Percentiles rank a stretch among this genome's conserved stretches.
Conservation (phyloP, 2,329 filamentous ascomycete species). For the Alternaria gansuensis region DNA sequence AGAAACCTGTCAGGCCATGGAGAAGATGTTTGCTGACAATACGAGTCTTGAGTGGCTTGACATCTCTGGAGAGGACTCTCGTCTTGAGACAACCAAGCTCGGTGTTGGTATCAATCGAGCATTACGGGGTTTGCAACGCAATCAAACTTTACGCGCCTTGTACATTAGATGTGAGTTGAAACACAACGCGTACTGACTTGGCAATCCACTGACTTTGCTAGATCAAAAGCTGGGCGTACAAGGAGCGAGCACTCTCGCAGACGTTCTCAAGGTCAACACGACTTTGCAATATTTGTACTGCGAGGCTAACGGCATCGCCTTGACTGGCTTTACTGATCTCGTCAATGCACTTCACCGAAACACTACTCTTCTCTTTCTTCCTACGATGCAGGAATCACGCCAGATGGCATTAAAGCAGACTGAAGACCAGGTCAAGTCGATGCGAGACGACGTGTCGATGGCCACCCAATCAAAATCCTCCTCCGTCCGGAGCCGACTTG, state of each 20-base stretch:
- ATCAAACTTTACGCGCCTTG: conserved; percentile 68
- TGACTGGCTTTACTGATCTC: conserved; percentile 74
- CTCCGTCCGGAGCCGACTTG: conserved; percentile 49
- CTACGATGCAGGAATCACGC: conserved; percentile 69
- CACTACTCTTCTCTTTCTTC: conserved; percentile 68
- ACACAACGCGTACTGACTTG: no score
- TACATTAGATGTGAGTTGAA: conserved; percentile 63
- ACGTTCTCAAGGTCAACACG: conserved; percentile 71
- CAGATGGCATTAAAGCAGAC: conserved; percentile 68
- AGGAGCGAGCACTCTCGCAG: conserved; percentile 73
- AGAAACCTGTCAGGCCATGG: conserved; percentile 71
- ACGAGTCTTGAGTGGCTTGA: conserved; percentile 71
- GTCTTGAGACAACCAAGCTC: conserved; percentile 74
- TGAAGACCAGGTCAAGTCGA: conserved; percentile 64
- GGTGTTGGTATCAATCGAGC: conserved; percentile 74
- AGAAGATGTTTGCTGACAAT: conserved; percentile 72
- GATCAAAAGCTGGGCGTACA: conserved; percentile 74
- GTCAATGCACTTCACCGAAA: conserved; percentile 75
- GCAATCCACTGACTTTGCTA: conserved; percentile 31
- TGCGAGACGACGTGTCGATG: conserved; percentile 54
- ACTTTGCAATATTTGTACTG: conserved; percentile 72
- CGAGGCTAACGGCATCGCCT: conserved; percentile 74
- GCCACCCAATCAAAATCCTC: conserved; percentile 41
- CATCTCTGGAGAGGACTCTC: conserved; percentile 75
- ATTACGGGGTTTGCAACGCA: conserved; percentile 70